Evolutionary conservation across 768 basidiomycete genomes (phyloP), one percentile per base, ranked within the genome.

Genomic region (Lactarius akahatsu): DNA sequence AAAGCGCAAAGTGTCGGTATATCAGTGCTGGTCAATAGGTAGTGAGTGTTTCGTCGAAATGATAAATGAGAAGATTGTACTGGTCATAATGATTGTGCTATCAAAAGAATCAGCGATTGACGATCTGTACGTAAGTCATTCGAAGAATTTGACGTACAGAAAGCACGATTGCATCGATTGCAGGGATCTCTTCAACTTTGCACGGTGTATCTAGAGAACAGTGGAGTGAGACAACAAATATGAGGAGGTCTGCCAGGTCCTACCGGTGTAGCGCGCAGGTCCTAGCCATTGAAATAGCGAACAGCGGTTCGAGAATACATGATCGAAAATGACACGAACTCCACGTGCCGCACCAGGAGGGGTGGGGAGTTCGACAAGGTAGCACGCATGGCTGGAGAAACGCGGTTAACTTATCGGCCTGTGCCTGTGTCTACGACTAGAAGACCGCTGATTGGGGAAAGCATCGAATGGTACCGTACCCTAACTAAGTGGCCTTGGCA

Each of bases 111-210:
- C 2, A 10, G 23, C 9, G 43, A n/a, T 45, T n/a, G 9, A n/a
- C 10, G 20, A n/a, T 45, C 20, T 3, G 10, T 45, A n/a, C 9
- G 20, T 45, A 45, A 45, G 20, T 45, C 20, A 11, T n/a, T 45
- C 20, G 9, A 45, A 41, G 41, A 41, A 45, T 9, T 11, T 16
- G 38, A 61, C 74, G 75, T 77, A 78, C 84, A 72, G 79, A 80
- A 61, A 85, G 78, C 16, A 80, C 79, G 34, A 86, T 78, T 4
- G 76, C 78, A 68, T 85, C 83, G 20, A 85, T 73, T 3, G 79
- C 73, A 2, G 84, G 83, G 26, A 86, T 73, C 2, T 83, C 80
- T 38, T 77, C 73, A 18, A 79, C 74, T 10, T 72, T 62, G 60
- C 80, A 80, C 0, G 81, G 78, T 0, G 77, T 40, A 8, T 74